Base-by-base conservation (phyloP, 345 rosid species). In the Ceriops tagal region DNA sequence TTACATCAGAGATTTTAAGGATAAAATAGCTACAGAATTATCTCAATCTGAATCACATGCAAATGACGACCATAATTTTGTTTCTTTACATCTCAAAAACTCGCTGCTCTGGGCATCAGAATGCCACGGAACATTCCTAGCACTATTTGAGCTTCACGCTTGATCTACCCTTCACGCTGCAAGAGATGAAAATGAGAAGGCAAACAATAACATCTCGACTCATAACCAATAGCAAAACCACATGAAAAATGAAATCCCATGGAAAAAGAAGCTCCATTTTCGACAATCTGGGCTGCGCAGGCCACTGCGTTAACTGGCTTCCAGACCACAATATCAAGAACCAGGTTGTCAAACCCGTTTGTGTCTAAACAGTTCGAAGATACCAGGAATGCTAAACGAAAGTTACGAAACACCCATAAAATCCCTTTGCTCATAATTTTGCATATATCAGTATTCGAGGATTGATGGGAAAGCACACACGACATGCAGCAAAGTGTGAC, bases 111-210 rank as follows among this genome's bases (percentile, higher is more conserved):
- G 24, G 52, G 31, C 22, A 34, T 26, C 22, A 39, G 34, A 35
- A 16, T 53, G 15, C 26, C 68, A 57, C 15, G 6, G 21, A 27
- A 66, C 16, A 46, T 34, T 20, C 16, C 26, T 18, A 2, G 7
- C 0, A 15, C 28, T 26, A 31, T 6, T 69, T 65, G 24, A 58
- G 65, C 56, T 73, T 66, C 55, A 18, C 5, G n/a, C n/a, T 32
- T 18, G 3, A n/a, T 56, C 75, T 81, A 78, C 11, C 79, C 74
- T 47, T 78, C 83, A 68, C 69, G 75, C 80, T 81, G 78, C 75
- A 28, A 28, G 4, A 32, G n/a, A 62, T 1, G 69, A 30, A 18
- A 24, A 53, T 24, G 18, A 9, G 6, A 35, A 51, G 7, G 34
- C 7, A 20, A 37, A 37, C 31, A 37, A 10, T 53, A 56, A 64